These are phyloP conservation scores for Sanghuangporus sanghuang DNA, from an alignment of 1,284 basidiomycete species.

Conservation along the genomic window DNA sequence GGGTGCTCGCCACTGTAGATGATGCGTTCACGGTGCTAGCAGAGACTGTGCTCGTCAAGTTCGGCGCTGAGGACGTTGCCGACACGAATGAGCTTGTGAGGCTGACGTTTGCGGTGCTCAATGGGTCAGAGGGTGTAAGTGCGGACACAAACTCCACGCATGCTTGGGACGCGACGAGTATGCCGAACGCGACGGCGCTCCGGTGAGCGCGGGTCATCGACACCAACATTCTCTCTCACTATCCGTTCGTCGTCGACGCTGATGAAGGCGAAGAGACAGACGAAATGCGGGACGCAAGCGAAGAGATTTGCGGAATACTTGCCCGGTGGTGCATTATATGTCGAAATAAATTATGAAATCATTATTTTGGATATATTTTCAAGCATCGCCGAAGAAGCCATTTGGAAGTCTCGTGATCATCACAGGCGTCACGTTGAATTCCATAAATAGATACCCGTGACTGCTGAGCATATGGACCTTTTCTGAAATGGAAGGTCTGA, in stretches of 20 bases:
- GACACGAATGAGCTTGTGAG: not conserved
- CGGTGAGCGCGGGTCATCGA: not conserved
- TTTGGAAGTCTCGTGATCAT: not conserved
- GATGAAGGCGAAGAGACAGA: not conserved
- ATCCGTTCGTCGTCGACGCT: not conserved
- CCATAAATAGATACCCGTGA: not conserved
- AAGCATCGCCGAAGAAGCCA: not conserved
- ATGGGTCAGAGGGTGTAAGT: not conserved
- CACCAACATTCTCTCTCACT: not conserved
- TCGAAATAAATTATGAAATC: not conserved
- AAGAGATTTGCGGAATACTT: not conserved
- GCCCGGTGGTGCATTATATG: not conserved
- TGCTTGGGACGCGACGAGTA: not conserved
- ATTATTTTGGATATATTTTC: not conserved
- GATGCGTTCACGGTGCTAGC: not conserved
- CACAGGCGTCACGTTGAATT: not conserved
- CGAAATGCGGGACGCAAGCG: not conserved
- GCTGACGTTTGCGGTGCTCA: not conserved
- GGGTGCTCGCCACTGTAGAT: not conserved
- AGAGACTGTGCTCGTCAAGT: not conserved
- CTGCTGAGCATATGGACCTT: not conserved
- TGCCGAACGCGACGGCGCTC: not conserved
- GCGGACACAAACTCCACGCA: not conserved
- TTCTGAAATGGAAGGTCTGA: not conserved
- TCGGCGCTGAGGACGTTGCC: not conserved